Evolutionary conservation across 345 rosid genomes (phyloP), one percentile per base, ranked within the genome.

Genomic region (Aegle marmelos): DNA sequence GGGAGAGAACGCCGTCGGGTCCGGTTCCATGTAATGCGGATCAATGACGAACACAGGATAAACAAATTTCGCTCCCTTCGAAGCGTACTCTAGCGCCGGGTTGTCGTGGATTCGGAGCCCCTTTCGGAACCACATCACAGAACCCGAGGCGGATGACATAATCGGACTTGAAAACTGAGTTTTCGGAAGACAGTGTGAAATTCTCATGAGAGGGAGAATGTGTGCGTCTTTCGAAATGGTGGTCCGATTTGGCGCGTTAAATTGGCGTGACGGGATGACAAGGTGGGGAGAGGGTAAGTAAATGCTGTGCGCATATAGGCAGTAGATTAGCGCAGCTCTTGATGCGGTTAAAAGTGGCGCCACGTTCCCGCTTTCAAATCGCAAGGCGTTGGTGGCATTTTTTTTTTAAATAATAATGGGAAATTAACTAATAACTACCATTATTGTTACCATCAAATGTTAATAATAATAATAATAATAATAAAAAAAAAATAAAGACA

Each of bases 81-180:
- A 84, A 56, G 99, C 96, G 78, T 83, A 82, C 63, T 86, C 85
- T 36, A 95, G 88, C 45, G 98, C 97, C 59, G 99, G 98, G 83
- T 95, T 95, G 83, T 95, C 98, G 85, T 95, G 99, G 83, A 95
- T 50, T 71, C 98, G 91, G 21, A 95, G 94, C 13, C 96, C 99
- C 84, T 95, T 95, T 5, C 98, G 86, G 78, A 95, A 95, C 99
- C 99, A 95, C 86, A 95, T 79, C 57, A 95, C 85, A n/a, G 97
- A 91, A 76, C 76, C 70, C 60, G 93, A 89, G 58, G 82, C 76
- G 50, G 88, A 36, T 14, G 91, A 65, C 94, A 91, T 85, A 21
- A 50, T 8, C 56, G 87, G 82, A 17, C 75, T 84, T 34, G 25
- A 25, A 27, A 7, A 34, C 33, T 25, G 6, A 58, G 65, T 21